Conservation (phyloP, 2,329 filamentous ascomycete genomes). For the Colletotrichum australisinense region DNA sequence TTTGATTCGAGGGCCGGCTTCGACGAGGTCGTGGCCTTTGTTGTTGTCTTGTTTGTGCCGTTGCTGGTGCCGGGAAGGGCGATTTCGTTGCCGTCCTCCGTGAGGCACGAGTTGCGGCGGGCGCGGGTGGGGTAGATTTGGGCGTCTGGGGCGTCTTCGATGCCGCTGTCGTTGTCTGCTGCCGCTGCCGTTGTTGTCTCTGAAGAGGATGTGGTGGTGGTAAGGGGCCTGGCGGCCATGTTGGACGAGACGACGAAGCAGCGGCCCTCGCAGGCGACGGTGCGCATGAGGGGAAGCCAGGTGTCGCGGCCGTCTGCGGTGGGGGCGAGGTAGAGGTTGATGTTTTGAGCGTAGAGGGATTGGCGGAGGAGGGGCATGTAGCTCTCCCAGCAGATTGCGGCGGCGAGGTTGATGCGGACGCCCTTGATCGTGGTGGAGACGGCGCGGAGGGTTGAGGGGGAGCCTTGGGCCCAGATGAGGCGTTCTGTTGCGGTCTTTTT, state of each 20-base stretch:
- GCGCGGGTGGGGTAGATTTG: slow-evolving; percentile 5
- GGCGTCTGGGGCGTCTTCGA: not conserved
- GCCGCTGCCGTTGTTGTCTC: not conserved
- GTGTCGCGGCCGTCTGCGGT: slow-evolving; percentile 87
- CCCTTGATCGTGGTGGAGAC: slow-evolving; percentile 84
- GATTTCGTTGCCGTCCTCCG: slow-evolving; percentile 60
- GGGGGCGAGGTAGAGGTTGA: slow-evolving; percentile 91
- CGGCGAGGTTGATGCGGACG: slow-evolving; percentile 81
- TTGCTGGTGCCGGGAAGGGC: slow-evolving; percentile 44
- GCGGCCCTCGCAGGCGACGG: slow-evolving; percentile 82
- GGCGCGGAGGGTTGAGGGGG: slow-evolving; percentile 80
- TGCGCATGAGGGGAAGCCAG: slow-evolving; percentile 86
- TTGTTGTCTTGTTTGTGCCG: slow-evolving; percentile 13
- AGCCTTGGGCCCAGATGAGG: slow-evolving; percentile 89
- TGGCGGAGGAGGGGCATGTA: slow-evolving; percentile 93
- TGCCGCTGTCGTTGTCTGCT: not conserved
- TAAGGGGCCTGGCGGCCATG: slow-evolving; percentile 75
- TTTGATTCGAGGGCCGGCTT: not conserved
- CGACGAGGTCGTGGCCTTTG: not conserved
- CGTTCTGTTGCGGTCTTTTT: slow-evolving; percentile 80
- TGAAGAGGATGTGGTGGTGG: slow-evolving; percentile 37
- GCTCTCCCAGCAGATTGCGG: slow-evolving; percentile 96
- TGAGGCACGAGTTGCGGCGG: slow-evolving; percentile 54
- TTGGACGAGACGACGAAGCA: slow-evolving; percentile 90
- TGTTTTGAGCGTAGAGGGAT: slow-evolving; percentile 86